A percentile compares a stretch with the other conserved stretches of the same genome.
Conservation (phyloP, 345 rosid species). For the Corymbia maculata region DNA sequence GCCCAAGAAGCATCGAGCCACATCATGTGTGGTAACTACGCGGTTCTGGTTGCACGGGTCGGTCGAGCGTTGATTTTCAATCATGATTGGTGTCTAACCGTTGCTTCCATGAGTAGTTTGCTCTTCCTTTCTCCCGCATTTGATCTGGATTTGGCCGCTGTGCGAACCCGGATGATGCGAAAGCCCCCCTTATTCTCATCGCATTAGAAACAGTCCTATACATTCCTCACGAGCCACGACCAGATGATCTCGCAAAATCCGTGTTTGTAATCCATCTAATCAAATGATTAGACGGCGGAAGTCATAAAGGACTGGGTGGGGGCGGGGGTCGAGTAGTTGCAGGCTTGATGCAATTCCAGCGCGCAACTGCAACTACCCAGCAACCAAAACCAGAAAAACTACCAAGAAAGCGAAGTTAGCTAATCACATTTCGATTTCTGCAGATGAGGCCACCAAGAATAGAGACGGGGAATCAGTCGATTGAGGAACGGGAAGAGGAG, state of each 20-base stretch:
- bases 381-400: not conserved
- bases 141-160: not conserved
- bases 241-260: not conserved
- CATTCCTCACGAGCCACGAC: not conserved
- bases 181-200: not conserved
- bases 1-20: not conserved
- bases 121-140: not conserved
- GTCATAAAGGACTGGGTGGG: too few relatives aligned
- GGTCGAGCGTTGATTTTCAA: not conserved
- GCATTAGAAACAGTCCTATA: not conserved
- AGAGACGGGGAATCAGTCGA: not conserved
- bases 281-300: not conserved
- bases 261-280: not conserved
- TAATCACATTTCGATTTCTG: not conserved
- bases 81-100: not conserved
- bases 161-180: not conserved
- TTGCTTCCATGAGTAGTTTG: not conserved
- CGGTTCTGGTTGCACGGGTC: not conserved
- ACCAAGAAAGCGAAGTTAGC: not conserved
- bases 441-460: not conserved
- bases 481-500: not conserved
- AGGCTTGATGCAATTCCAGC: not conserved
- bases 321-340: not conserved
- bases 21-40: not conserved
- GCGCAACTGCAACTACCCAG: not conserved